phyloP scores from a whole-genome alignment of 352 stramenopile species.

The Blastocystis sp. region DNA sequence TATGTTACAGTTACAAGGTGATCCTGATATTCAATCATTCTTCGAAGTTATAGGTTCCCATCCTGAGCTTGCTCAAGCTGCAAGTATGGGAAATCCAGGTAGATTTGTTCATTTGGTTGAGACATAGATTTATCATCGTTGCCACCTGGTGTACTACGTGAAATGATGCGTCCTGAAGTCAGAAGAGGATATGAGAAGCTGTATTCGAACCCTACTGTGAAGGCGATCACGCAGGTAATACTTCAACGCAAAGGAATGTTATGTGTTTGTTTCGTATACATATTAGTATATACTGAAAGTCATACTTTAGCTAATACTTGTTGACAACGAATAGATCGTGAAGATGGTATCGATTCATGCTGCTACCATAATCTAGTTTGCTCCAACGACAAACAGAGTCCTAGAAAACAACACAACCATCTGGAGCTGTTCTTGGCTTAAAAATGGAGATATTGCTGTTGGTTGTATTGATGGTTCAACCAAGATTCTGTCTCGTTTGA shows the following conservation, averaged over 20 bases:
- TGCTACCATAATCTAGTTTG: background rate
- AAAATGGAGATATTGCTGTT: background rate
- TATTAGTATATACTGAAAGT: background rate
- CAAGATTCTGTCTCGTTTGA: background rate
- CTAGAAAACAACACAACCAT: background rate
- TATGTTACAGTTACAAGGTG: background rate
- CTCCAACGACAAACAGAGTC: background rate
- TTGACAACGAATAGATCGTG: background rate
- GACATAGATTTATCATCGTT: background rate
- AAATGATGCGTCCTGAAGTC: background rate
- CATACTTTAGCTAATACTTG: no score
- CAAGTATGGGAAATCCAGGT: background rate
- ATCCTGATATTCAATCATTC: background rate
- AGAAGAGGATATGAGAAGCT: background rate
- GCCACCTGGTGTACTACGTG: background rate
- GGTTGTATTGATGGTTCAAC: constrained; percentile 48
- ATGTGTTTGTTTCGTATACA: constrained; percentile 1
- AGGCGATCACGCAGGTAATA: background rate
- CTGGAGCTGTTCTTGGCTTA: constrained; percentile 25
- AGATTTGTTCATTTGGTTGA: background rate
- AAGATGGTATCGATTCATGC: background rate
- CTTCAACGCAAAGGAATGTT: background rate
- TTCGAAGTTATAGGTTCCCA: background rate
- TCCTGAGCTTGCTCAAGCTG: background rate
- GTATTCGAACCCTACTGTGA: background rate